A percentile compares a stretch with the other conserved stretches of the same genome.
phyloP scores from a whole-genome alignment of 106 monocot species.

The Narthecium ossifragum region DNA sequence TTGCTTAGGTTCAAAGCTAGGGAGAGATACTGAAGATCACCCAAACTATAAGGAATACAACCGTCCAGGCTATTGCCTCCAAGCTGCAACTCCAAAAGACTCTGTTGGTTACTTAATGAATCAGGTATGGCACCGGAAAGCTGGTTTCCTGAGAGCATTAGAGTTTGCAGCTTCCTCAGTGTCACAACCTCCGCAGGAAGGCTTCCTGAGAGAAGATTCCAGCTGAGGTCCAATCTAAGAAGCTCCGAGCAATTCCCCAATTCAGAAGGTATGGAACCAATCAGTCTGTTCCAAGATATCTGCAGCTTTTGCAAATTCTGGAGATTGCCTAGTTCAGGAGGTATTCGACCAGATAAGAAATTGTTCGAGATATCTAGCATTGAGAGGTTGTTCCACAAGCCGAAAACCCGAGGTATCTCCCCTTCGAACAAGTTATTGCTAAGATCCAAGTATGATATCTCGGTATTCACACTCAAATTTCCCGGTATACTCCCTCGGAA shows the following conservation, averaged over 20 bases:
- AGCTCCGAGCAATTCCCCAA: constrained; percentile 49
- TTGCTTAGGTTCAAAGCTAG: constrained; percentile 41
- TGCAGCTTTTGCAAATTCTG: constrained; percentile 34
- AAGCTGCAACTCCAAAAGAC: constrained; percentile 51
- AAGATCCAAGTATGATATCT: constrained; percentile 56
- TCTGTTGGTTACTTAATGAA: constrained; percentile 42
- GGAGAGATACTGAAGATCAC: constrained; percentile 54
- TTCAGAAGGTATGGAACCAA: constrained; percentile 44
- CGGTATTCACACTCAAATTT: constrained; percentile 21
- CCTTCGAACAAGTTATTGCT: constrained; percentile 54
- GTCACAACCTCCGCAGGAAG: constrained; percentile 35
- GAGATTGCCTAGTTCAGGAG: constrained; percentile 37
- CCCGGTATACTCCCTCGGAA: constrained; percentile 36
- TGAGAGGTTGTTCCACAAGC: constrained; percentile 41
- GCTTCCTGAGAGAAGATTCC: constrained; percentile 45
- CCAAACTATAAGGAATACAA: constrained; percentile 46
- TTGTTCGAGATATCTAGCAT: constrained; percentile 69
- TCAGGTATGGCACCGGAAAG: constrained; percentile 50
- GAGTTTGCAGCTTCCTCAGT: constrained; percentile 31
- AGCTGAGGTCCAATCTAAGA: constrained; percentile 37
- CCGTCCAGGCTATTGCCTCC: constrained; percentile 57
- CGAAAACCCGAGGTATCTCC: constrained; percentile 28
- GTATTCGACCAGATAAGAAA: constrained; percentile 43
- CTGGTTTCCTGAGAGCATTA: constrained; percentile 49
- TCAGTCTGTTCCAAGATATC: constrained; percentile 45